A percentile compares a stretch with the other conserved stretches of the same genome.
Conservation (phyloP, 1,284 basidiomycete genomes). For the Apiotrichum siamense region DNA sequence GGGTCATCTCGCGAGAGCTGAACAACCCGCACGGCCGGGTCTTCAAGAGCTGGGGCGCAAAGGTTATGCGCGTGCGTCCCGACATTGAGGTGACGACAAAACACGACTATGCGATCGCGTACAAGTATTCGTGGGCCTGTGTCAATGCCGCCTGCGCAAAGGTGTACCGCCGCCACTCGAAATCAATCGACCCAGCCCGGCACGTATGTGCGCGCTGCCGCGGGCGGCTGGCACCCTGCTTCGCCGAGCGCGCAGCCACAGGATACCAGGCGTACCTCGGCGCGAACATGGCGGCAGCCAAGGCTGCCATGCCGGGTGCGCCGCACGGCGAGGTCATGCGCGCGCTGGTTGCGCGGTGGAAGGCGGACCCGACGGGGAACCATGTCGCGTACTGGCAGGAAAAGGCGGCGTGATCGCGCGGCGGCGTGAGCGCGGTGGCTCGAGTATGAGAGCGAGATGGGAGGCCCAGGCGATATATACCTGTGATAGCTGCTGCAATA, state of each 20-base stretch:
- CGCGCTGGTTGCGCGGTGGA: constrained; percentile 38
- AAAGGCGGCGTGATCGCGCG: too few relatives aligned
- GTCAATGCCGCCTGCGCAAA: constrained; percentile 28
- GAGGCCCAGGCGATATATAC: too few relatives aligned
- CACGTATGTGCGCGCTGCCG: constrained; percentile 38
- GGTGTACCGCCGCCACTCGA: constrained; percentile 41
- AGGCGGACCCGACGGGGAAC: constrained; percentile 17
- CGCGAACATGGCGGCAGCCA: constrained; percentile 38
- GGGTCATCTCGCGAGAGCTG: constrained; percentile 39
- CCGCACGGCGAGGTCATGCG: constrained; percentile 42
- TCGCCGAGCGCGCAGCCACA: constrained; percentile 24
- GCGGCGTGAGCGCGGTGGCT: too few relatives aligned
- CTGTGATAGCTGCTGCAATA: too few relatives aligned
- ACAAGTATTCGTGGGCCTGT: constrained; percentile 46
- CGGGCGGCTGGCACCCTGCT: constrained; percentile 32
- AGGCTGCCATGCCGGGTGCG: constrained; percentile 31
- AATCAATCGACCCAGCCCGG: constrained; percentile 37
- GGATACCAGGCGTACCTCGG: constrained; percentile 41
- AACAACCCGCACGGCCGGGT: constrained; percentile 43
- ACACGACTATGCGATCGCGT: constrained; percentile 42
- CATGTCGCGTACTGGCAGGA: constrained; percentile 15
- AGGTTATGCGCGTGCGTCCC: constrained; percentile 36
- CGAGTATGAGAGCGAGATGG: too few relatives aligned
- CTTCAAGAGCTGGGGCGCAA: constrained; percentile 44
- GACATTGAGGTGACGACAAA: constrained; percentile 45